These are phyloP conservation scores for Clavulina sp. DNA, from an alignment of 768 basidiomycete species.

Conservation along the genomic window DNA sequence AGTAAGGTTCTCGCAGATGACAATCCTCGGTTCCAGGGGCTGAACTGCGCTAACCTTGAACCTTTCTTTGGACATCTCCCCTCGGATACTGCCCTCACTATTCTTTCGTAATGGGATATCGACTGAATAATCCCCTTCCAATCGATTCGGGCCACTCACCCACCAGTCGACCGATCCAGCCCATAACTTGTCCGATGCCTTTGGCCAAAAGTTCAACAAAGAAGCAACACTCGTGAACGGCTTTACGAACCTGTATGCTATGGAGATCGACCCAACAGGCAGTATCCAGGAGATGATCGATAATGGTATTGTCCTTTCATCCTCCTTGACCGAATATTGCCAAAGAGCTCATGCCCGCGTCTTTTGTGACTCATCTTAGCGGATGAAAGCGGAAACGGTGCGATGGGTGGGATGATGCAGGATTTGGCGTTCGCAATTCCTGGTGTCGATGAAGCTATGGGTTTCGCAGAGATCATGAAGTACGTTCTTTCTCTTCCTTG, in stretches of 20 bases:
- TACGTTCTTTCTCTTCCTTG: conserved; percentile 22
- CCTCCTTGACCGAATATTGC: not conserved
- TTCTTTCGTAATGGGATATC: not conserved
- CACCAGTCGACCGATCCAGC: conserved; percentile 94
- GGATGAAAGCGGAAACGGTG: conserved; percentile 25
- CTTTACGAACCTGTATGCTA: conserved; percentile 88
- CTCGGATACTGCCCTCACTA: not conserved
- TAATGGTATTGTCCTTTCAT: conserved; percentile 38
- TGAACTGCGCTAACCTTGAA: too few relatives aligned
- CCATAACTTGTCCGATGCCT: conserved; percentile 96
- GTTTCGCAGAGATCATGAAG: conserved; percentile 99
- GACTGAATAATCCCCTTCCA: not conserved
- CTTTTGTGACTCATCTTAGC: not conserved
- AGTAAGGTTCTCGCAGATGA: conserved; percentile 18
- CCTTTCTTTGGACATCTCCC: not conserved
- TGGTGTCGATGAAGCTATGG: conserved; percentile 99
- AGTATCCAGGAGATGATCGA: conserved; percentile 99
- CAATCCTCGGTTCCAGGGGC: not conserved
- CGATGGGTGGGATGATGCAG: conserved; percentile 99
- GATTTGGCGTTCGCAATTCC: conserved; percentile 98
- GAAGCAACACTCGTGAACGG: conserved; percentile 98
- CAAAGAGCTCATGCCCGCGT: not conserved
- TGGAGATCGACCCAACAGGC: conserved; percentile 99
- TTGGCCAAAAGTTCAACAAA: conserved; percentile 97
- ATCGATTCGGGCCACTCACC: not conserved